A percentile compares a stretch with the other conserved stretches of the same genome.
Evolutionary conservation across 2,329 filamentous ascomycete genomes (phyloP).

Genomic region (Epichloe uncinata): DNA sequence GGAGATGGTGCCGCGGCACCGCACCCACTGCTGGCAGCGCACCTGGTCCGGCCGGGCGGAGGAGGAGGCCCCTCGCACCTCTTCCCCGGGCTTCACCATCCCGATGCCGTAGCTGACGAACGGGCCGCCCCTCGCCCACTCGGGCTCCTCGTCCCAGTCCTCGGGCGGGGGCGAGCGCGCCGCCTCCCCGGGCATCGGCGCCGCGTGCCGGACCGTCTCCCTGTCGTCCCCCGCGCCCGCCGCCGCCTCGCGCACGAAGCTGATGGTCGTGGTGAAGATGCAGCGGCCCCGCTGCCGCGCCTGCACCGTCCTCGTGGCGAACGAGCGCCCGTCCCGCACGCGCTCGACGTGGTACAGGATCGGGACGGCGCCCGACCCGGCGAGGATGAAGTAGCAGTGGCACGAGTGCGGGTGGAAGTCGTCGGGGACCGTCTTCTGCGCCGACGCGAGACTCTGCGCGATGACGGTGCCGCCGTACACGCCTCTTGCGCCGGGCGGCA

Average conservation of each 20-base stretch:
- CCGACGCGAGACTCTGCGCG: constrained; percentile 78
- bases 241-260: constrained; percentile 59
- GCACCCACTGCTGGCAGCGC: constrained; percentile 60
- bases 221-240: constrained; percentile 15
- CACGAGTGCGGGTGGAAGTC: constrained; percentile 85
- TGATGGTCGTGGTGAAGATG: constrained; percentile 93
- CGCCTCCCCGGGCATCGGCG: constrained; percentile 37
- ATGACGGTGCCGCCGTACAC: constrained; percentile 92
- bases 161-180: constrained; percentile 21
- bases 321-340: constrained; percentile 80
- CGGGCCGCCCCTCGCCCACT: constrained; percentile 36
- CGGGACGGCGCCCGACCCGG: constrained; percentile 71
- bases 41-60: constrained; percentile 44
- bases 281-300: constrained; percentile 75
- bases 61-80: constrained; percentile 14
- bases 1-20: constrained; percentile 61
- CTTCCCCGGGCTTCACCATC: constrained; percentile 20
- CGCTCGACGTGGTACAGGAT: constrained; percentile 92
- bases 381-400: constrained; percentile 98
- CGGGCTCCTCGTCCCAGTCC: constrained; percentile 30
- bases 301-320: constrained; percentile 89
- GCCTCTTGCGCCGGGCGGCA: constrained; percentile 82
- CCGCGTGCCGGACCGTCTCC: constrained; percentile 49
- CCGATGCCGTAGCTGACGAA: constrained; percentile 33
- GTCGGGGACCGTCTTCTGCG: constrained; percentile 70